Evolutionary conservation across 2,329 filamentous ascomycete genomes (phyloP).

Genomic region (Raffaelea deltoideospora): DNA sequence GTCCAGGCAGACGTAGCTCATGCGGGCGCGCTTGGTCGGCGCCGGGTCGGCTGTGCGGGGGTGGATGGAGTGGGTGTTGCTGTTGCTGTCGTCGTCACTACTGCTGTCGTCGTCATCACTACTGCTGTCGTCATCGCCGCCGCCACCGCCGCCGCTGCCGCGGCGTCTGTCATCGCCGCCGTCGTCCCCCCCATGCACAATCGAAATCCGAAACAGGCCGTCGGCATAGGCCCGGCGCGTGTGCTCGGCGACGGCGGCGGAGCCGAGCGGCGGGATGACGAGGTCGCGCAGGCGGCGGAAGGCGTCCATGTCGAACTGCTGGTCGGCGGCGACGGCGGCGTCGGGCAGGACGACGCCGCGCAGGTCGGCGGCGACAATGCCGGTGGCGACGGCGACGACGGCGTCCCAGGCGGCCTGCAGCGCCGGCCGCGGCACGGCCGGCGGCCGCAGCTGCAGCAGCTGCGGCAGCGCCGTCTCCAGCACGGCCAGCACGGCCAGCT

Average conservation of each 20-base stretch:
- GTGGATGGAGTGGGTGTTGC: conserved; percentile 34
- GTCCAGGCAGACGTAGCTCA: conserved; percentile 68
- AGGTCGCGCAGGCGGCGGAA: conserved; percentile 56
- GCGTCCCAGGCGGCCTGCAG: conserved; percentile 53
- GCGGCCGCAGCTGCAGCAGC: conserved; percentile 38
- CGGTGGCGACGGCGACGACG: conserved; percentile 49
- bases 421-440: conserved; percentile 27
- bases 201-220: conserved; percentile 65
- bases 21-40: conserved; percentile 49
- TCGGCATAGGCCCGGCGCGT: conserved; percentile 56
- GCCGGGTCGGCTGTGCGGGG: conserved; percentile 58
- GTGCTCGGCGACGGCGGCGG: conserved; percentile 46
- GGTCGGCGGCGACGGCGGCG: conserved; percentile 42
- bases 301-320: conserved; percentile 65
- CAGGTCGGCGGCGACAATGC: conserved; percentile 54
- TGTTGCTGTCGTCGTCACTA: too few species aligned
- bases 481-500: conserved; percentile 52
- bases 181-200: conserved; percentile 50
- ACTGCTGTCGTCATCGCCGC: too few species aligned
- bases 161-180: conserved; percentile 27
- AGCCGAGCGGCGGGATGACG: conserved; percentile 60
- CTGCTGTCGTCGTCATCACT: conserved; percentile 20
- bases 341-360: conserved; percentile 25
- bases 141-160: too few species aligned
- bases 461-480: conserved; percentile 50